Evolutionary conservation across 1,284 basidiomycete species (phyloP).

Genomic region (Stygiomarasmius scandens): DNA sequence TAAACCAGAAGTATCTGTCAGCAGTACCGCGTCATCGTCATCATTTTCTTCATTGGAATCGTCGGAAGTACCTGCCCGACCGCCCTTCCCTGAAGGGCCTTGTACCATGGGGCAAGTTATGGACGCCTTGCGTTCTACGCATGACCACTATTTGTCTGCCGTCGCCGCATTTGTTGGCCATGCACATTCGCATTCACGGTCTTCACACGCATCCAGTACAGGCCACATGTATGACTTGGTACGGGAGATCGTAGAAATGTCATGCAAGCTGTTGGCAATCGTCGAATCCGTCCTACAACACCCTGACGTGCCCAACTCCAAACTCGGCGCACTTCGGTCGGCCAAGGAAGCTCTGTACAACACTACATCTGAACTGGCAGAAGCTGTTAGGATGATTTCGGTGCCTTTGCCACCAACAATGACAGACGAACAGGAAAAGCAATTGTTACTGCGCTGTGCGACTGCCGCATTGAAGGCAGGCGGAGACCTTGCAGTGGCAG

Average conservation of each 20-base stretch:
- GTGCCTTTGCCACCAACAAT: conserved; percentile 50
- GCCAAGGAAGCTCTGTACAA: conserved; percentile 86
- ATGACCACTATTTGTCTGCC: conserved; percentile 89
- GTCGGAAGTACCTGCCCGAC: conserved; percentile 42
- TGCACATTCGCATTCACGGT: conserved; percentile 88
- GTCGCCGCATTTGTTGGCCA: conserved; percentile 98
- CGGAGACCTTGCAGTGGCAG: conserved; percentile 84
- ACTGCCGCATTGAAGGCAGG: conserved; percentile 87
- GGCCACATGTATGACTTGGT: conserved; percentile 94
- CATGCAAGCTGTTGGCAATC: conserved; percentile 88
- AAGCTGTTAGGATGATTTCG: conserved; percentile 79
- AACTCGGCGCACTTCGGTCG: conserved; percentile 60
- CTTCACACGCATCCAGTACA: conserved; percentile 88
- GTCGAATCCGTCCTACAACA: conserved; percentile 86
- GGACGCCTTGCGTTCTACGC: conserved; percentile 72
- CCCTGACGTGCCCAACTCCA: conserved; percentile 58
- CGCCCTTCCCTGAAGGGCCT: conserved; percentile 70
- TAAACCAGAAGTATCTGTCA: conserved; percentile 54
- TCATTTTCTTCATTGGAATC: conserved; percentile 61
- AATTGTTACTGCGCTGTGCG: conserved; percentile 75
- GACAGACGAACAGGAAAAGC: conserved; percentile 83
- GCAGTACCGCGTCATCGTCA: conserved; percentile 59
- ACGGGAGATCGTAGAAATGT: conserved; percentile 90
- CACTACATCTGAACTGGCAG: conserved; percentile 85
- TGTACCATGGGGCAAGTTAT: conserved; percentile 67